Evolutionary conservation across 1,284 basidiomycete genomes (phyloP).

Genomic region (Garcileccinum viscosum): DNA sequence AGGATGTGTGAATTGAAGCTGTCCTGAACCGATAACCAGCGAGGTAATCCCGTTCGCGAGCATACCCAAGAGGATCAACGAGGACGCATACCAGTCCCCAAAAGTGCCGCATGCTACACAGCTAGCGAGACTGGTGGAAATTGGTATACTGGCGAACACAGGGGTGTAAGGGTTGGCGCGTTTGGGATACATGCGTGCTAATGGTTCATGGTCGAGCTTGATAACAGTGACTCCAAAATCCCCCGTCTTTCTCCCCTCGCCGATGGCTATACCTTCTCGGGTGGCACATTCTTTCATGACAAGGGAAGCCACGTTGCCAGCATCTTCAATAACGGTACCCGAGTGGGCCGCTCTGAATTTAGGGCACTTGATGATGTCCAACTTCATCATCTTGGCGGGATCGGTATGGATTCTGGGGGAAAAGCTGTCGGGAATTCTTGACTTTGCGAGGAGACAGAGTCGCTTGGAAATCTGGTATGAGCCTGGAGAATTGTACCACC

Average conservation of each 20-base stretch:
- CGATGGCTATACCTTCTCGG: slow-evolving; percentile 15
- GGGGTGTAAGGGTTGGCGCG: slow-evolving; percentile 28
- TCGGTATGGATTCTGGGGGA: slow-evolving; percentile 38
- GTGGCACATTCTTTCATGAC: slow-evolving; percentile 28
- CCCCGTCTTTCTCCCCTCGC: slow-evolving; percentile 31
- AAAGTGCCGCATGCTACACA: no score
- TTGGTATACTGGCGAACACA: slow-evolving; percentile 33
- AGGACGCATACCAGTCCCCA: no score
- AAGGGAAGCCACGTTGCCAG: slow-evolving; percentile 33
- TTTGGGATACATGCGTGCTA: slow-evolving; percentile 18
- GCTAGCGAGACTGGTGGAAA: no score
- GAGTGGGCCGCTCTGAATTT: no score
- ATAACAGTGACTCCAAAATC: slow-evolving; percentile 32
- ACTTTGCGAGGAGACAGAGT: slow-evolving; percentile 34
- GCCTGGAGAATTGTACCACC: slow-evolving; percentile 45
- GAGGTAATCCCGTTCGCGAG: slow-evolving; percentile 36
- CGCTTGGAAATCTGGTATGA: slow-evolving; percentile 39
- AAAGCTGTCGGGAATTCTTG: slow-evolving; percentile 36
- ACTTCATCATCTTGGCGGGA: slow-evolving; percentile 33
- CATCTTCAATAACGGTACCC: no score
- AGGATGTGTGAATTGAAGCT: slow-evolving; percentile 33
- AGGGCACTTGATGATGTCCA: slow-evolving; percentile 36
- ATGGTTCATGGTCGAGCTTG: slow-evolving; percentile 25
- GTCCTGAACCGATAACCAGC: slow-evolving; percentile 37
- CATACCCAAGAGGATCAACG: no score